Percentiles rank a stretch among this genome's conserved stretches.
Conservation (phyloP, 2,329 filamentous ascomycete species). For the Colletotrichum noveboracense region DNA sequence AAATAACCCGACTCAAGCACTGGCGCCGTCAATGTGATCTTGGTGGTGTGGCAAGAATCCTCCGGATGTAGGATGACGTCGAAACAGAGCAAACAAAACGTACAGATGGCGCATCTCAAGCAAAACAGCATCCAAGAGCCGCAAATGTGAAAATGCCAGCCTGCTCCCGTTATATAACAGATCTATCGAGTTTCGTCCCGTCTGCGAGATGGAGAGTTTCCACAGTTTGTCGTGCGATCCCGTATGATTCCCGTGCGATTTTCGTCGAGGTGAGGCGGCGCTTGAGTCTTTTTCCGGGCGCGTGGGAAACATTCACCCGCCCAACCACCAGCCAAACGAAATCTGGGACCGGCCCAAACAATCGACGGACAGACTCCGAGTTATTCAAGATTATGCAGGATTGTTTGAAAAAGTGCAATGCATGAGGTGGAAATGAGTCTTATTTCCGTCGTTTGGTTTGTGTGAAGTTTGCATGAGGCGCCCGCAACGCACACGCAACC, state of each 20-base stretch:
- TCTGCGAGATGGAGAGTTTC: not conserved
- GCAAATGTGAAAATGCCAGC: not conserved
- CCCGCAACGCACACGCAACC: not conserved
- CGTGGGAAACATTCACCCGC: not conserved
- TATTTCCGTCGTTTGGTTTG: not conserved
- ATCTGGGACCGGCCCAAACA: not conserved
- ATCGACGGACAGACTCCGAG: not conserved
- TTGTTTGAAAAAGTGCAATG: not conserved
- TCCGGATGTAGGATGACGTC: not conserved
- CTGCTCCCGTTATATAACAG: not conserved
- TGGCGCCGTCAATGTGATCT: not conserved
- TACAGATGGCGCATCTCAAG: not conserved
- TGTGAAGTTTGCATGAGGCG: not conserved
- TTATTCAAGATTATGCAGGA: not conserved
- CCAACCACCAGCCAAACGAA: not conserved
- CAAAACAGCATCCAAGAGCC: not conserved
- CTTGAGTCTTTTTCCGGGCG: not conserved
- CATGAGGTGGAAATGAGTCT: not conserved
- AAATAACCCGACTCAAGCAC: not conserved
- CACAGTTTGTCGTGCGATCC: not conserved
- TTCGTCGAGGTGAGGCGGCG: not conserved
- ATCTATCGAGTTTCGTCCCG: not conserved
- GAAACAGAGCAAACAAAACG: not conserved
- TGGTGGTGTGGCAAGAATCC: not conserved
- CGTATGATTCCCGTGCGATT: not conserved